A percentile compares a stretch with the other conserved stretches of the same genome.
Conservation (phyloP, 1,284 basidiomycete genomes). For the Pseudozyma sp. region DNA sequence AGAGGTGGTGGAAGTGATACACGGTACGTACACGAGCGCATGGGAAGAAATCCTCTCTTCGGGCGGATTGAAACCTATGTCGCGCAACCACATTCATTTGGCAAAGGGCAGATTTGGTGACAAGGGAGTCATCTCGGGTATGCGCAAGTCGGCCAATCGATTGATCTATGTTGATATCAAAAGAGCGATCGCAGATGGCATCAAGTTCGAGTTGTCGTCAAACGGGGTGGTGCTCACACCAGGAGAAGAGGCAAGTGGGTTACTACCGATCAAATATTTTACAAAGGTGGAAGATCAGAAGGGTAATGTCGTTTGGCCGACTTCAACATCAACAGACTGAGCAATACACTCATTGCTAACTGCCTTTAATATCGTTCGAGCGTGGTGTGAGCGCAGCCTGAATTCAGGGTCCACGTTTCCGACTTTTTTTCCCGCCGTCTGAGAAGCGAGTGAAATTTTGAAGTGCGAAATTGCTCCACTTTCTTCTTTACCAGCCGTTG, state of each 20-base stretch:
- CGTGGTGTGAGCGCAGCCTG: neutral
- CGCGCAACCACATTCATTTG: slow-evolving; percentile 86
- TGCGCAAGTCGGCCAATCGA: slow-evolving; percentile 79
- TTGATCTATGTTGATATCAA: slow-evolving; percentile 81
- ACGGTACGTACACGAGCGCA: slow-evolving; percentile 71
- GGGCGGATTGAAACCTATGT: slow-evolving; percentile 84
- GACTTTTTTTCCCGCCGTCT: neutral
- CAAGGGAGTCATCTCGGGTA: slow-evolving; percentile 79
- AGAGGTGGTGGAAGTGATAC: slow-evolving; percentile 43
- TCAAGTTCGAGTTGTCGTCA: slow-evolving; percentile 79
- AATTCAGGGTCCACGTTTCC: slow-evolving; percentile 30
- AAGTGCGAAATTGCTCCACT: slow-evolving; percentile 5
- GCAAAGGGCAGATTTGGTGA: slow-evolving; percentile 77
- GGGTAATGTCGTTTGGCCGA: slow-evolving; percentile 50
- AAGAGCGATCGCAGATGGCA: slow-evolving; percentile 77
- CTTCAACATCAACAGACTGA: neutral
- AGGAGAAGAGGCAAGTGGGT: slow-evolving; percentile 70
- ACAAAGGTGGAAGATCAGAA: slow-evolving; percentile 42
- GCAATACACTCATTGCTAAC: neutral
- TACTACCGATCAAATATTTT: slow-evolving; percentile 52
- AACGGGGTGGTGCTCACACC: slow-evolving; percentile 87
- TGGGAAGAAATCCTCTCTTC: slow-evolving; percentile 62
- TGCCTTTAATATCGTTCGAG: neutral
- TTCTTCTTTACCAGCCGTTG: neutral
- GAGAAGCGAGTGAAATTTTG: neutral